A percentile compares a stretch with the other conserved stretches of the same genome.
These are phyloP conservation scores for Myxozyma lipomycoides DNA, from an alignment of 805 yeast genomes.

Conservation along the genomic window DNA sequence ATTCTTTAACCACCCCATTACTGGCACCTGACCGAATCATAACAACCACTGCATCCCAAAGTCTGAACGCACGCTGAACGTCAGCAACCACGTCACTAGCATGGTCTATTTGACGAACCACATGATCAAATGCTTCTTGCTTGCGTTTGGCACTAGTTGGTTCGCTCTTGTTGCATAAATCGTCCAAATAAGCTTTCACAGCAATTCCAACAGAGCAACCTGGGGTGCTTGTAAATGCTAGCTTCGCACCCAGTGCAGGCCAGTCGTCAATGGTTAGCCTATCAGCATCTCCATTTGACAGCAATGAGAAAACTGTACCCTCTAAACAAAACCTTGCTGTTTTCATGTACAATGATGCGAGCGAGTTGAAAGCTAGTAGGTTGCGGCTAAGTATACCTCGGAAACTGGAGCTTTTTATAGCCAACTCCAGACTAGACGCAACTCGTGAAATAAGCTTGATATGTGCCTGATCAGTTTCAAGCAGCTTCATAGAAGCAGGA, in stretches of 20 bases:
- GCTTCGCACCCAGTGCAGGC: constrained; percentile 47
- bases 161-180: constrained; percentile 27
- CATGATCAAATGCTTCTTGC: constrained; percentile 11
- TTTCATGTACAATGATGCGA: constrained; percentile 50
- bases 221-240: constrained; percentile 63
- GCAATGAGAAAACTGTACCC: constrained; percentile 48
- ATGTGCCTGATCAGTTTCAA: constrained; percentile 34
- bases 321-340: constrained; percentile 55
- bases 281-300: constrained; percentile 55
- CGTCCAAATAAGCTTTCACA: constrained; percentile 51
- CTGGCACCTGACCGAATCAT: constrained; percentile 25
- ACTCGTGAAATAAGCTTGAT: constrained; percentile 49
- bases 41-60: constrained; percentile 34
- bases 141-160: constrained; percentile 20
- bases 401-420: constrained; percentile 53
- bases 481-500: not conserved
- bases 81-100: constrained; percentile 31
- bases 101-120: constrained; percentile 32
- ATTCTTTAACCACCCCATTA: constrained; percentile 16
- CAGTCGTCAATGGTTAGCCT: constrained; percentile 53
- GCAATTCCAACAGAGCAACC: constrained; percentile 63
- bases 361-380: constrained; percentile 63
- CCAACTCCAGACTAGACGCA: constrained; percentile 45
- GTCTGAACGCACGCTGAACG: constrained; percentile 29
- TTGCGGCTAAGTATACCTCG: constrained; percentile 69